phyloP scores from a whole-genome alignment of 495 filamentous ascomycete genomes.

The Trichoderma reesei region DNA sequence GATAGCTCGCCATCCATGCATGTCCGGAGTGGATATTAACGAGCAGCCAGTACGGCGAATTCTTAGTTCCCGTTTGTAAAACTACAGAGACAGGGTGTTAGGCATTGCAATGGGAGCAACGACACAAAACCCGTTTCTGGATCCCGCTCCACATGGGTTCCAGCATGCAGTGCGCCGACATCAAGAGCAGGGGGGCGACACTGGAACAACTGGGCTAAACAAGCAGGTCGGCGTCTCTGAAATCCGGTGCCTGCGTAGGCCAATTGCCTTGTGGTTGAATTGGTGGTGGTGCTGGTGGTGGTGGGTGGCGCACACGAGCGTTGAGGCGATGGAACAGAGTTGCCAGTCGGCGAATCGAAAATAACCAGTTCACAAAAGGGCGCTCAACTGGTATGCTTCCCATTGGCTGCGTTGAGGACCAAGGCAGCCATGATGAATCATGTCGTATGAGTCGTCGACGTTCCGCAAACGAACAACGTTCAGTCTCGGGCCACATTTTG shows the following conservation, averaged over 20 bases:
- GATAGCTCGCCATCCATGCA: slow-evolving; percentile 1
- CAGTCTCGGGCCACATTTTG: too few relatives aligned
- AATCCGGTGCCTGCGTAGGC: not conserved
- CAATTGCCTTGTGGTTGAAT: not conserved
- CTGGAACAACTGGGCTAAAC: not conserved
- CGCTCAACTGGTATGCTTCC: not conserved
- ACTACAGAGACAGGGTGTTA: not conserved
- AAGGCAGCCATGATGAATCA: not conserved
- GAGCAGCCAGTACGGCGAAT: not conserved
- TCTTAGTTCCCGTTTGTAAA: slow-evolving; percentile 7
- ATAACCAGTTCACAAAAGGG: not conserved
- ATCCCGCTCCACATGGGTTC: not conserved
- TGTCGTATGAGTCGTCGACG: too few relatives aligned
- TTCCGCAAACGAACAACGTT: too few relatives aligned
- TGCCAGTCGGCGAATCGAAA: not conserved
- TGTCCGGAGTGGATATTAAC: not conserved
- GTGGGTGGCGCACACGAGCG: not conserved
- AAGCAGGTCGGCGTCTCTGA: not conserved
- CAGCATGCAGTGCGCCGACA: too few relatives aligned
- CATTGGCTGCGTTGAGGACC: not conserved
- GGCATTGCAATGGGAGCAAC: not conserved
- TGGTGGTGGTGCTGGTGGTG: not conserved
- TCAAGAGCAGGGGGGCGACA: not conserved
- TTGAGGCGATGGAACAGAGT: not conserved
- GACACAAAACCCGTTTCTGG: slow-evolving; percentile 1